Percentiles rank a stretch among this genome's conserved stretches.
These are phyloP conservation scores for Pholiota molesta DNA, from an alignment of 768 basidiomycete species.

Conservation along the genomic window DNA sequence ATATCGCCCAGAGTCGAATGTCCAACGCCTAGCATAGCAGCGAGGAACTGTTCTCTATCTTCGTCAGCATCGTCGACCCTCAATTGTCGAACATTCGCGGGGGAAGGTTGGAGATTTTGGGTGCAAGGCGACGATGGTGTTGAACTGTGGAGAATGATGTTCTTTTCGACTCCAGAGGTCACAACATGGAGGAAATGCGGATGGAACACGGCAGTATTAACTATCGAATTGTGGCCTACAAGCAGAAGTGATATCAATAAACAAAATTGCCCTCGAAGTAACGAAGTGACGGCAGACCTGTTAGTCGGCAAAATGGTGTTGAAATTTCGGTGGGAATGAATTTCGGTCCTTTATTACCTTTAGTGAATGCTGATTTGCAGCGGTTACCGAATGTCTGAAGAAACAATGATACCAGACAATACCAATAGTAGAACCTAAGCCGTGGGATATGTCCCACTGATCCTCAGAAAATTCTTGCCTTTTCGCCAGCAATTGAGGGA, in stretches of 20 bases:
- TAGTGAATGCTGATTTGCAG: slow-evolving; percentile 28
- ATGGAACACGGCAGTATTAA: slow-evolving; percentile 75
- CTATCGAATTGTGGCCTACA: slow-evolving; percentile 74
- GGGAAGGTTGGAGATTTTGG: slow-evolving; percentile 47
- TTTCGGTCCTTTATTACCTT: slow-evolving; percentile 39
- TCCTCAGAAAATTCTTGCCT: slow-evolving; percentile 47
- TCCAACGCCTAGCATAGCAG: slow-evolving; percentile 33
- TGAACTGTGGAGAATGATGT: slow-evolving; percentile 70
- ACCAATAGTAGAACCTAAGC: slow-evolving; percentile 34
- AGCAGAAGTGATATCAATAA: not conserved
- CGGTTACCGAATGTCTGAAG: not conserved
- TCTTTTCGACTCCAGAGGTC: slow-evolving; percentile 75
- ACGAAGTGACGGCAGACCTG: slow-evolving; percentile 39
- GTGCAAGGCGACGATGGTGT: slow-evolving; percentile 57
- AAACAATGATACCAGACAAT: not conserved
- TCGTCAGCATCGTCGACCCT: slow-evolving; percentile 32
- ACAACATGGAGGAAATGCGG: slow-evolving; percentile 67
- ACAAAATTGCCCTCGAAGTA: not conserved
- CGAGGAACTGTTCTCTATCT: slow-evolving; percentile 39
- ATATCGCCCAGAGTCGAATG: slow-evolving; percentile 25
- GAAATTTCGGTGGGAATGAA: slow-evolving; percentile 65
- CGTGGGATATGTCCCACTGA: slow-evolving; percentile 44
- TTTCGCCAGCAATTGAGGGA: slow-evolving; percentile 42
- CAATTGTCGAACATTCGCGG: slow-evolving; percentile 49
- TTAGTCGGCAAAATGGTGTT: slow-evolving; percentile 61